Evolutionary conservation across 2,329 filamentous ascomycete species (phyloP).

Genomic region (Ascochyta clinopodiicola): DNA sequence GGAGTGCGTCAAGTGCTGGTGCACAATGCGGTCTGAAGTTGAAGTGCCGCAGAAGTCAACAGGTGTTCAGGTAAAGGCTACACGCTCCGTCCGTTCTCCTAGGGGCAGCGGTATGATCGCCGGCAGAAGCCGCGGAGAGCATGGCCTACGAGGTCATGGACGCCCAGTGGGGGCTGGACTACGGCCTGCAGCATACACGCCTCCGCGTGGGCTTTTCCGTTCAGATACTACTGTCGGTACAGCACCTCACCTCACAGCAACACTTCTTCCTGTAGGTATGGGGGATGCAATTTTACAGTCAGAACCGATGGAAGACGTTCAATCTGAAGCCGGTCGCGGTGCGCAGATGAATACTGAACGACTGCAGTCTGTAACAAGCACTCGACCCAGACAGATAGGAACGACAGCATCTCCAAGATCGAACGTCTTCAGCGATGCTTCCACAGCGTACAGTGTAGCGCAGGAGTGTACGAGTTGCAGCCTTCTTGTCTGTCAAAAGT

Average conservation of each 20-base stretch:
- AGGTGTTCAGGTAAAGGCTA: neutral
- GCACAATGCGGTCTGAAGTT: slow-evolving; percentile 31
- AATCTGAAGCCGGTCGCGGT: neutral
- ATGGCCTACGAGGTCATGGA: neutral
- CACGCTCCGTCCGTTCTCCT: neutral
- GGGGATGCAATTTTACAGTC: neutral
- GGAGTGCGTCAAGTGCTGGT: slow-evolving; percentile 44
- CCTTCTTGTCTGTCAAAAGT: slow-evolving; percentile 32
- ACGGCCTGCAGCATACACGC: slow-evolving; percentile 5
- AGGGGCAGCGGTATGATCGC: neutral
- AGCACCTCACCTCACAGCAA: slow-evolving; percentile 4
- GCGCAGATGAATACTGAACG: neutral
- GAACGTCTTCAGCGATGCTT: neutral
- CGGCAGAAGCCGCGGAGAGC: neutral
- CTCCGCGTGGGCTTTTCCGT: slow-evolving; percentile 19
- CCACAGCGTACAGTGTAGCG: slow-evolving; percentile 29
- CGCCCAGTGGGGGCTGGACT: neutral
- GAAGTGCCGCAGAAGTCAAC: slow-evolving; percentile 5
- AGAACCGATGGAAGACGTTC: neutral
- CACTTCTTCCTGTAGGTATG: neutral
- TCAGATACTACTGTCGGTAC: slow-evolving; percentile 11
- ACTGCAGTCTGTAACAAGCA: neutral
- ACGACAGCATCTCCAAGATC: neutral
- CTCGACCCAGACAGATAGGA: neutral
- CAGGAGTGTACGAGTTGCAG: slow-evolving; percentile 33